Percentiles rank a stretch among this genome's conserved stretches.
Evolutionary conservation across 129 eudicot genomes (phyloP).

Genomic region (Flaveria brownii): DNA sequence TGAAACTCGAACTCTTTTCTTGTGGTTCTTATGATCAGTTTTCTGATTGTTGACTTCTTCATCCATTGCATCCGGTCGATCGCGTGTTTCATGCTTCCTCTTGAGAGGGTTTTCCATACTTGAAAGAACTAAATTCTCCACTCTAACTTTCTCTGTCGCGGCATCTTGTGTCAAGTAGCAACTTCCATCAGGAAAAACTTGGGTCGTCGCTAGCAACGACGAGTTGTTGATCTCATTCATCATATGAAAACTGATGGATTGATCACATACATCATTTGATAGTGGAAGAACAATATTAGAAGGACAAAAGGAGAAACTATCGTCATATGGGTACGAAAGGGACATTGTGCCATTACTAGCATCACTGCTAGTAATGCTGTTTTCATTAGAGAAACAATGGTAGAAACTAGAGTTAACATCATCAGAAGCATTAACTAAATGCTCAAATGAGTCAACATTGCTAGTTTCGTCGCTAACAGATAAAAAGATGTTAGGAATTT

Average conservation of each 20-base stretch:
- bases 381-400: slow-evolving; percentile 58
- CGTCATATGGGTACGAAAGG: slow-evolving; percentile 34
- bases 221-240: slow-evolving; percentile 43
- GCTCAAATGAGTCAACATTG: slow-evolving; percentile 21
- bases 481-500: slow-evolving; percentile 2
- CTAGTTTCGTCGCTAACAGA: slow-evolving; percentile 20
- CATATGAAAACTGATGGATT: slow-evolving; percentile 32
- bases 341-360: slow-evolving; percentile 31
- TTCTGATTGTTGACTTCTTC: slow-evolving; percentile 25
- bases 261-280: slow-evolving; percentile 32
- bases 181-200: slow-evolving; percentile 22
- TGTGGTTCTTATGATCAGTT: slow-evolving; percentile 37
- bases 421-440: slow-evolving; percentile 25
- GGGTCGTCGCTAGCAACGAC: background rate
- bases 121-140: slow-evolving; percentile 33
- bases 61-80: slow-evolving; percentile 19
- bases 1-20: slow-evolving; percentile 65
- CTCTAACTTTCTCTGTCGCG: background rate
- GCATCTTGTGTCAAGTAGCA: slow-evolving; percentile 30
- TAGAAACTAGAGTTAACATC: slow-evolving; percentile 28
- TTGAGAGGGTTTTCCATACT: slow-evolving; percentile 36
- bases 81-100: slow-evolving; percentile 47
- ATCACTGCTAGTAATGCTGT: slow-evolving; percentile 37
- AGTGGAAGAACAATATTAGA: slow-evolving; percentile 21
- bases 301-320: slow-evolving; percentile 28